Percentiles rank a stretch among this genome's conserved stretches.
Conservation (phyloP, 768 basidiomycete genomes). For the Rhodocollybia butyracea region DNA sequence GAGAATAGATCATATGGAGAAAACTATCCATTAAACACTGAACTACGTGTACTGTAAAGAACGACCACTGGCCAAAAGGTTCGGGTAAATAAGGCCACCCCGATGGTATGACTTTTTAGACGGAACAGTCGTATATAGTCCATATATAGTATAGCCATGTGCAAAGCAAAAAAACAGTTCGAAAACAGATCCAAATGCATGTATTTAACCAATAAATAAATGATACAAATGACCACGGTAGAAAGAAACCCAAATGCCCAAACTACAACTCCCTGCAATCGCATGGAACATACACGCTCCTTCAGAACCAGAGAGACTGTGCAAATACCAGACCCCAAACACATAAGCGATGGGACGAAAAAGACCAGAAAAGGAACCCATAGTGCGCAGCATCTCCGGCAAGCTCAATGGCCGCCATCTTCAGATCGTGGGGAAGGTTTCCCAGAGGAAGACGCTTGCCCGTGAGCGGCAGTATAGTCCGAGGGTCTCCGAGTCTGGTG, state of each 20-base stretch:
- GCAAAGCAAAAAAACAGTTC: too few species aligned
- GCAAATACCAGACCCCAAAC: too few species aligned
- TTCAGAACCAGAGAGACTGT: neutral
- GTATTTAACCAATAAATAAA: neutral
- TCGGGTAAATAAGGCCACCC: too few species aligned
- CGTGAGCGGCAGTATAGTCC: neutral
- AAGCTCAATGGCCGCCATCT: neutral
- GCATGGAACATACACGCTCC: constrained; percentile 4
- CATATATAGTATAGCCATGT: too few species aligned
- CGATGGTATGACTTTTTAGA: too few species aligned
- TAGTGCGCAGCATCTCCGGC: neutral
- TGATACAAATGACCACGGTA: neutral
- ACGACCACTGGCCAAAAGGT: too few species aligned
- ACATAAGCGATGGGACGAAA: too few species aligned
- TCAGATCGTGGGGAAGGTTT: neutral
- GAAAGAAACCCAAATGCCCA: neutral
- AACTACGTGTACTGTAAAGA: too few species aligned
- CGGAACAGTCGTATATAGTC: too few species aligned
- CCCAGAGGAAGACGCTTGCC: neutral
- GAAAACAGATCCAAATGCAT: too few species aligned
- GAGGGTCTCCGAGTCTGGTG: neutral
- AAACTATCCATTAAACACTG: too few species aligned
- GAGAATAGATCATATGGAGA: too few species aligned
- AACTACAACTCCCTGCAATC: neutral
- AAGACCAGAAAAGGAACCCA: neutral